Conservation (phyloP, 129 eudicot genomes). For the Scalesia atractyloides region DNA sequence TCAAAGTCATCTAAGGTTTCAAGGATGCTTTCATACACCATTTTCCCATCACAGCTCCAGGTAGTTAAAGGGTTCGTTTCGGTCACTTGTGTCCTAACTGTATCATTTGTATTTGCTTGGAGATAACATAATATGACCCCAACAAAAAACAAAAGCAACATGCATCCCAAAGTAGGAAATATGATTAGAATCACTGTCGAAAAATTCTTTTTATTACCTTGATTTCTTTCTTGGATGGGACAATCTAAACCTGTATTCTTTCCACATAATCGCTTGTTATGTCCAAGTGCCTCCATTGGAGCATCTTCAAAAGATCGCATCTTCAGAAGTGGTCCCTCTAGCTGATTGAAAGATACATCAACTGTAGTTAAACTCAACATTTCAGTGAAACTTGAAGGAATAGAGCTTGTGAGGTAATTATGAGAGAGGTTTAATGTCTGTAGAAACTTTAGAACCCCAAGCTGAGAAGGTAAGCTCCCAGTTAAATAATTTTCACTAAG, state of each 20-base stretch:
- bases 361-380: slow-evolving; percentile 31
- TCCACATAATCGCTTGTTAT: slow-evolving; percentile 48
- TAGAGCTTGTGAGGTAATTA: slow-evolving; percentile 36
- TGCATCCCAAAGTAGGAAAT: slow-evolving; percentile 19
- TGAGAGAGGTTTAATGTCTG: slow-evolving; percentile 39
- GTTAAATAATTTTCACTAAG: slow-evolving; percentile 34
- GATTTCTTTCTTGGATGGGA: neutral
- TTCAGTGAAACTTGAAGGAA: slow-evolving; percentile 29
- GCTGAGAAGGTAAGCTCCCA: slow-evolving; percentile 34
- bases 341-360: slow-evolving; percentile 34
- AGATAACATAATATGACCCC: neutral
- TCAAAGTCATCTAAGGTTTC: neutral
- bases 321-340: slow-evolving; percentile 38
- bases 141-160: slow-evolving; percentile 4
- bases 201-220: neutral
- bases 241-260: slow-evolving; percentile 40
- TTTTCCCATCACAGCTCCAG: neutral
- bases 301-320: slow-evolving; percentile 35
- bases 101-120: slow-evolving; percentile 6
- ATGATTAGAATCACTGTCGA: neutral
- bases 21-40: slow-evolving; percentile 2
- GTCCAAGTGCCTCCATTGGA: slow-evolving; percentile 23
- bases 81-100: neutral
- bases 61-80: neutral
- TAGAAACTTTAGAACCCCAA: slow-evolving; percentile 24